These are phyloP conservation scores for Tricholoma terreum DNA, from an alignment of 768 basidiomycete species.

Conservation along the genomic window DNA sequence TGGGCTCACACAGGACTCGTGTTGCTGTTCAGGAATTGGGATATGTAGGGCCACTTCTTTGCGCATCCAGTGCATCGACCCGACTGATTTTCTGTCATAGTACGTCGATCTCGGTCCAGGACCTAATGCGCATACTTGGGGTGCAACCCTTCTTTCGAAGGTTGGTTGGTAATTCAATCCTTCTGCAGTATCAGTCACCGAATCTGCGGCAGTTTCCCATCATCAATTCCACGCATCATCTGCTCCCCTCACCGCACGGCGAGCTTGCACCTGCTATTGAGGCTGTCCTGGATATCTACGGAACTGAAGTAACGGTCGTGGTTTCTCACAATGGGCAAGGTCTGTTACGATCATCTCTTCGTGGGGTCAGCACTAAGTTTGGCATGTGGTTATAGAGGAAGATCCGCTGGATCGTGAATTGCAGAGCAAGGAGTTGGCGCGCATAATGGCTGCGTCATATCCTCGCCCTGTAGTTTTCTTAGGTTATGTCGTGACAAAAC, in stretches of 20 bases:
- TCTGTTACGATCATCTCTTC: constrained; percentile 16
- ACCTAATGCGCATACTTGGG: constrained; percentile 89
- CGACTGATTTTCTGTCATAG: constrained; percentile 34
- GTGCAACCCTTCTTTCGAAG: constrained; percentile 78
- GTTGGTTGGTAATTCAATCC: constrained; percentile 25
- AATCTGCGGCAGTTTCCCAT: constrained; percentile 70
- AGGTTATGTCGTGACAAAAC: constrained; percentile 77
- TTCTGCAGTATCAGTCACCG: not conserved
- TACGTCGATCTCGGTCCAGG: constrained; percentile 89
- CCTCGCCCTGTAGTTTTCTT: constrained; percentile 77
- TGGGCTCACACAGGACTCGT: constrained; percentile 52
- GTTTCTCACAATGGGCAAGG: constrained; percentile 93
- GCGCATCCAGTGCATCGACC: not conserved
- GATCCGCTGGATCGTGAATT: constrained; percentile 85
- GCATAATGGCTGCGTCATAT: constrained; percentile 69
- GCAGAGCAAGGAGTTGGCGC: constrained; percentile 76
- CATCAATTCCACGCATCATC: constrained; percentile 78
- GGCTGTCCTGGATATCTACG: constrained; percentile 77
- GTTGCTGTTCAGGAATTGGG: constrained; percentile 74
- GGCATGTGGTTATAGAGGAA: constrained; percentile 54
- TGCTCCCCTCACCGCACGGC: constrained; percentile 81
- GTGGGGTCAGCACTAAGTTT: not conserved
- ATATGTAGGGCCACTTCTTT: constrained; percentile 60
- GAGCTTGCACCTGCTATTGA: constrained; percentile 91
- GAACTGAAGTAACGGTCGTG: constrained; percentile 76